Conservation (phyloP, 306 rosid species). For the Herpetospermum pedunculosum region DNA sequence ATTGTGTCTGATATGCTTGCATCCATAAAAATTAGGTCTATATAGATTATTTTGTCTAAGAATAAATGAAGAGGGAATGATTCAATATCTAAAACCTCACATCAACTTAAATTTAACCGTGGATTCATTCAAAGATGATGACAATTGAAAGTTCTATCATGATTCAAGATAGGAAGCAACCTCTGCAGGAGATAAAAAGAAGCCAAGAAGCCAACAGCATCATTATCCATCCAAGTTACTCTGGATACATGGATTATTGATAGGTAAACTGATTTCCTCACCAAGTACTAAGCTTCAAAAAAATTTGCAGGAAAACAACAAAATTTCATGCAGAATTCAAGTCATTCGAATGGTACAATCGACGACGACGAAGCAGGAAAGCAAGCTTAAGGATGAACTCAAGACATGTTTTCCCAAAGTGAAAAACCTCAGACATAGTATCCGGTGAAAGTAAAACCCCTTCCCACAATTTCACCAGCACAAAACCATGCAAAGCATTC, state of each 20-base stretch:
- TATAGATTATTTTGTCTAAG: not conserved
- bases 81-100: not conserved
- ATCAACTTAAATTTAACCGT: not conserved
- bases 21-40: not conserved
- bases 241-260: constrained; percentile 54
- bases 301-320: constrained; percentile 30
- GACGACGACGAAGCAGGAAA: constrained; percentile 19
- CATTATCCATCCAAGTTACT: constrained; percentile 31
- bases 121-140: not conserved
- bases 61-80: not conserved
- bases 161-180: not conserved
- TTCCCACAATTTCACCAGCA: constrained; percentile 79
- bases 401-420: constrained; percentile 2
- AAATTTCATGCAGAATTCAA: constrained; percentile 29
- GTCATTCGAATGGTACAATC: constrained; percentile 26
- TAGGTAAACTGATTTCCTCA: constrained; percentile 31
- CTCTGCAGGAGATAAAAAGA: constrained; percentile 2
- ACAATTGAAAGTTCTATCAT: not conserved
- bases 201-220: constrained; percentile 16
- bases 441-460: constrained; percentile 87
- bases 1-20: not conserved
- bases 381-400: constrained; percentile 14
- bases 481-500: constrained; percentile 81
- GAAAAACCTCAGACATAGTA: constrained; percentile 42
- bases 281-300: constrained; percentile 36